Base-by-base conservation (phyloP, 441 rosid genomes). In the Erodium texanum region DNA sequence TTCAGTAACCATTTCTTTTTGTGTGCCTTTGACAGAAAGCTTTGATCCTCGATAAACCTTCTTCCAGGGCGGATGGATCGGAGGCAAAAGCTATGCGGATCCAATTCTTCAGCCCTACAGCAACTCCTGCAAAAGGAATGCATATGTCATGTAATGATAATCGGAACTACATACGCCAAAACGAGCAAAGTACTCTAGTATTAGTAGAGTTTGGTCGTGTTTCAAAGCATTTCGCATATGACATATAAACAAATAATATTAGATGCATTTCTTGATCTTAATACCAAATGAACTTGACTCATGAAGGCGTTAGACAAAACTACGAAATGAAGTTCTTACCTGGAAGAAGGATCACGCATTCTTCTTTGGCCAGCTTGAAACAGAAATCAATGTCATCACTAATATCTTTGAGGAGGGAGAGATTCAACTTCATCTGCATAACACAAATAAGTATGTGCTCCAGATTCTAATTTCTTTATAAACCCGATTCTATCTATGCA, bases 41-140 rank as follows among this genome's bases (percentile, higher is more conserved):
- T 73, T 84, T 84, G 18, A 87, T 70, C 69, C 90, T 81, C 63
- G 75, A 79, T 45, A 84, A 64, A 66, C 79, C 89, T 80, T 87
- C 90, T 73, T 80, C 83, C 0, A 85, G 82, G 6, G 90, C 76
- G 6, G 75, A 66, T 20, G 86, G 86, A 73, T 85, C 87, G 0
- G 80, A 86, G 0, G 93, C 93, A 58, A 87, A 87, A 5, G 88
- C 85, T 66, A 87, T 72, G 48, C 90, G 84, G 7, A 85, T 64
- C 88, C 58, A 50, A 50, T 50, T 18, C 19, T 50, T 50, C 19
- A 50, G 58, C 58, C 58, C 58, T 15, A 50, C 58, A 19, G 58
- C 19, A 50, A 50, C 58, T 50, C 58, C 58, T 50, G 58, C 58
- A 16, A 50, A 50, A 50, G 2, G 1, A 45, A 14, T 12, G 12